A percentile compares a stretch with the other conserved stretches of the same genome.
Evolutionary conservation across 164 flowering plant species (phyloP).

Genomic region (Dillenia turbinata): DNA sequence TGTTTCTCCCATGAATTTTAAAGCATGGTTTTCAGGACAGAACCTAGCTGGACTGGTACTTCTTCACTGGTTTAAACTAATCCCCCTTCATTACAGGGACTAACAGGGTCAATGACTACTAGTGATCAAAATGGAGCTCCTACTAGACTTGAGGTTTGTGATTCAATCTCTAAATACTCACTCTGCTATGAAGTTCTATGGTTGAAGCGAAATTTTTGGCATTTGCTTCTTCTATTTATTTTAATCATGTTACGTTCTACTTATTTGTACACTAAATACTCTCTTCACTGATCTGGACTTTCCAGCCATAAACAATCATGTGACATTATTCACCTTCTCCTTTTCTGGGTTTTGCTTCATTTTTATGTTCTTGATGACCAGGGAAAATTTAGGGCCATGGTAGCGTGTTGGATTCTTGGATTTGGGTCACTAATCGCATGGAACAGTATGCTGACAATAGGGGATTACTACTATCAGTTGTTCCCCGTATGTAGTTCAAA

Average conservation of each 20-base stretch:
- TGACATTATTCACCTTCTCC: too few relatives aligned
- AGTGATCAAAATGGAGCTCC: conserved; percentile 9
- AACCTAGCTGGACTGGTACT: too few relatives aligned
- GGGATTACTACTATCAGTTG: conserved; percentile 52
- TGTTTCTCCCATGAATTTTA: too few relatives aligned
- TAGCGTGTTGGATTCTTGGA: conserved; percentile 66
- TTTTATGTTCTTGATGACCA: conserved; percentile 11
- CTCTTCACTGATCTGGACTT: too few relatives aligned
- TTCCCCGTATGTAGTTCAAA: conserved; percentile 29
- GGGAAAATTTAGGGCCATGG: conserved; percentile 45
- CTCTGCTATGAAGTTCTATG: too few relatives aligned
- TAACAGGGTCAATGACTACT: conserved; percentile 1
- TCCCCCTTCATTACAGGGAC: too few relatives aligned
- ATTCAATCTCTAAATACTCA: neutral
- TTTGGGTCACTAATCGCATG: conserved; percentile 62
- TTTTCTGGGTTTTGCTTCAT: too few relatives aligned
- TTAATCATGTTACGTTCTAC: neutral
- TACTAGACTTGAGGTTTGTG: conserved; percentile 29
- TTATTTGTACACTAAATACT: neutral
- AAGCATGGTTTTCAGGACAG: too few relatives aligned
- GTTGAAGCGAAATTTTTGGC: neutral
- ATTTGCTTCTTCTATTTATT: neutral
- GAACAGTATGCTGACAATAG: conserved; percentile 68
- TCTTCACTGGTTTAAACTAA: too few relatives aligned
- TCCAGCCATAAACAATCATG: too few relatives aligned